These are phyloP conservation scores for Ascoidea rubescens DNA, from an alignment of 805 yeast species.

Conservation along the genomic window DNA sequence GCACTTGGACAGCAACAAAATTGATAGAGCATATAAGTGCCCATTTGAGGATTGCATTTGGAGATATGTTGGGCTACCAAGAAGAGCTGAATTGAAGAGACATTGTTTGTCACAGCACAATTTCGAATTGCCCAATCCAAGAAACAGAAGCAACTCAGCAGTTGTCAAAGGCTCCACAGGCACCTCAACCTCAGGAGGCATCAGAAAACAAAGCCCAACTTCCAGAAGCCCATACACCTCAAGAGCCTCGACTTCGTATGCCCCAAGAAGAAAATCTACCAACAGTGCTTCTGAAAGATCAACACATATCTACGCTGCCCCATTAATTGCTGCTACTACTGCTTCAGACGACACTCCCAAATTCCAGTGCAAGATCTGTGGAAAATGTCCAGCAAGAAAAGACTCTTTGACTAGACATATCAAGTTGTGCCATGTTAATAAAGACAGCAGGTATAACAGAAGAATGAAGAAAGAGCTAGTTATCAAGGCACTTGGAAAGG, in stretches of 20 bases:
- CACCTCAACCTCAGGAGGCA: not conserved
- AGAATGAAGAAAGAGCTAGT: not conserved
- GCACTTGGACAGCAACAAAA: constrained; percentile 28
- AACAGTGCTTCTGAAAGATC: too few relatives aligned
- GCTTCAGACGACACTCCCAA: too few relatives aligned
- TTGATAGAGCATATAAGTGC: constrained; percentile 28
- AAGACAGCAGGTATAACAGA: not conserved
- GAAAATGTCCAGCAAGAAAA: constrained; percentile 32
- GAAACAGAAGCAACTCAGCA: not conserved
- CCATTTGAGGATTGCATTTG: constrained; percentile 33
- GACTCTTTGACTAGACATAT: constrained; percentile 42
- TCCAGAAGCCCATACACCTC: not conserved
- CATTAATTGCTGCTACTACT: too few relatives aligned
- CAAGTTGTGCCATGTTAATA: constrained; percentile 29
- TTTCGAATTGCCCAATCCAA: not conserved
- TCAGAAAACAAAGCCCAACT: not conserved
- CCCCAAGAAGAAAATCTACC: too few relatives aligned
- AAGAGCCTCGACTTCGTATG: constrained; percentile 16
- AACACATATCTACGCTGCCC: too few relatives aligned
- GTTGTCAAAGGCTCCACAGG: not conserved
- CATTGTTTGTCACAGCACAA: constrained; percentile 35
- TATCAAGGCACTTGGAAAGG: not conserved
- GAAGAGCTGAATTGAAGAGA: constrained; percentile 33
- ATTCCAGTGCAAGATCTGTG: constrained; percentile 20
- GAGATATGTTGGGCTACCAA: constrained; percentile 33